Percentiles rank a stretch among this genome's conserved stretches.
Evolutionary conservation across 306 rosid genomes (phyloP).

Genomic region (Prunus salicina): DNA sequence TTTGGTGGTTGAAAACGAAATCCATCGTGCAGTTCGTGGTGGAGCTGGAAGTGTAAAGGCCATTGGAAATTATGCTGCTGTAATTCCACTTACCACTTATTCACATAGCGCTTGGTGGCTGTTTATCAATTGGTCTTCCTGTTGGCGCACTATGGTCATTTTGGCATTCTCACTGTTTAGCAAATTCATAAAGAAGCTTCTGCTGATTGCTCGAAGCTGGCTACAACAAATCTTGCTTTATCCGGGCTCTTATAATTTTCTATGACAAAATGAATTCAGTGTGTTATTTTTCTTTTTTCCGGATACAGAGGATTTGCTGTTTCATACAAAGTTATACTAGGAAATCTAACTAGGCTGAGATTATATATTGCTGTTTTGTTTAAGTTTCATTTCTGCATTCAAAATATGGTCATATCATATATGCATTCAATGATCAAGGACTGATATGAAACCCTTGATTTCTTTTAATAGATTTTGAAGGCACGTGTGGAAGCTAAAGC

Average conservation of each 20-base stretch:
- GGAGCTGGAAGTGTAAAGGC: constrained; percentile 16
- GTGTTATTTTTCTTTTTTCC: background rate
- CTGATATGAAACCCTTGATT: background rate
- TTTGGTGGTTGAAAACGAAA: constrained; percentile 5
- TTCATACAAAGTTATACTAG: background rate
- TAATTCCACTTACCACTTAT: background rate
- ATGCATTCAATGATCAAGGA: background rate
- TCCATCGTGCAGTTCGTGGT: constrained; percentile 7
- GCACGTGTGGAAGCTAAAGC: constrained; percentile 14
- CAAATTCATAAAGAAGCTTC: background rate
- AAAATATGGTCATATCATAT: background rate
- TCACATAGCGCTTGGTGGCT: background rate
- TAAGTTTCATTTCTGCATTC: background rate
- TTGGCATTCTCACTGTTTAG: background rate
- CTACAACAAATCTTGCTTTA: background rate
- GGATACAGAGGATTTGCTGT: background rate
- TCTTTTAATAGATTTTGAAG: constrained; percentile 8
- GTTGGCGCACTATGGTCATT: background rate
- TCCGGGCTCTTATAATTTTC: background rate
- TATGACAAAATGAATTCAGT: background rate
- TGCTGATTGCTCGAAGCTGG: background rate
- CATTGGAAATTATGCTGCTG: constrained; percentile 20
- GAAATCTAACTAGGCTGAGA: background rate
- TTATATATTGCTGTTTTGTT: background rate
- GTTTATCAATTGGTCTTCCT: background rate